Evolutionary conservation across 177 flowering plant species (phyloP).

Genomic region (Vitis hybrid): DNA sequence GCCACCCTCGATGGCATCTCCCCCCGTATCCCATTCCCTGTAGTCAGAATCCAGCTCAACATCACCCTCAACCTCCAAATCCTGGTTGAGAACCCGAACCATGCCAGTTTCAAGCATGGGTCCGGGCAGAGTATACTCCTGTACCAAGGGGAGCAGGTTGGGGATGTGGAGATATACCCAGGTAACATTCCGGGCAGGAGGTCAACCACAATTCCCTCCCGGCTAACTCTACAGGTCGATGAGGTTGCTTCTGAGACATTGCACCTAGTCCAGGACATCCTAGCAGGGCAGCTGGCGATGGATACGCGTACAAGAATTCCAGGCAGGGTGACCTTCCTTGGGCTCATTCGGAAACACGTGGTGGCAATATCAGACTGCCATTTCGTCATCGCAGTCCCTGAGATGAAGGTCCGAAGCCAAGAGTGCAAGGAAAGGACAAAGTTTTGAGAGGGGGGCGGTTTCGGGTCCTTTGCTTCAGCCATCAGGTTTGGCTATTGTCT

Average conservation of each 20-base stretch:
- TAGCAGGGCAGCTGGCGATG: conserved; percentile 35
- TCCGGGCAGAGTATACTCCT: conserved; percentile 26
- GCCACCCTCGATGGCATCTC: conserved; percentile 29
- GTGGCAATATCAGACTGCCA: conserved; percentile 40
- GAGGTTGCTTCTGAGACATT: conserved; percentile 15
- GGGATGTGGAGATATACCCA: conserved; percentile 36
- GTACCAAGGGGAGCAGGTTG: conserved; percentile 37
- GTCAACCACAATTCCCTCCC: conserved; percentile 17
- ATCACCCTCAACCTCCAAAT: conserved; percentile 31
- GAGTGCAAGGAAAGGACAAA: conserved; percentile 29
- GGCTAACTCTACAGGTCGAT: conserved; percentile 35
- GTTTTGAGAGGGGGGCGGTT: conserved; percentile 15
- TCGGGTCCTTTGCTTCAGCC: too few species aligned
- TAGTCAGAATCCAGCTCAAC: conserved; percentile 36
- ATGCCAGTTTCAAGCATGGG: conserved; percentile 40
- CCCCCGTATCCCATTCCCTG: conserved; percentile 40
- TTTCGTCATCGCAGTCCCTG: conserved; percentile 27
- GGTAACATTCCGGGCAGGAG: conserved; percentile 43
- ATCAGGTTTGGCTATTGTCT: too few species aligned
- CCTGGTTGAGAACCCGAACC: conserved; percentile 38
- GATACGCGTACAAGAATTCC: conserved; percentile 34
- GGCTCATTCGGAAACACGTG: conserved; percentile 35
- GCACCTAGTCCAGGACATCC: conserved; percentile 26
- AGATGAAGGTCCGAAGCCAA: conserved; percentile 33
- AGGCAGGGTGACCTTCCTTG: conserved; percentile 39